Percentiles rank a stretch among this genome's conserved stretches.
Evolutionary conservation across 179 eudicot species (phyloP).

Genomic region (Dionaea muscipula): DNA sequence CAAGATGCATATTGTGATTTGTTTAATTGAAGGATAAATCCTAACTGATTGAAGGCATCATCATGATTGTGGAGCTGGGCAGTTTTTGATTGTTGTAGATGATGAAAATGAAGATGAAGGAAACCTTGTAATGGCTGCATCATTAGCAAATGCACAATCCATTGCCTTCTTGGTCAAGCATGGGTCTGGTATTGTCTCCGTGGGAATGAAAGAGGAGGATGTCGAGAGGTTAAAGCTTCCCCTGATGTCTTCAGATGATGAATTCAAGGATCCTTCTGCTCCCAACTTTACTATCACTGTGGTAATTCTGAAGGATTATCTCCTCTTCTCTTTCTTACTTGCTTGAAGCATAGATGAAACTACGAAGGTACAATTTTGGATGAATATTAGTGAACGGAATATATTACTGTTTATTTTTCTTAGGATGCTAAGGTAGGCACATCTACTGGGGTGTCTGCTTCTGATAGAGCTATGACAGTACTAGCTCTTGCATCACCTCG

Average conservation of each 20-base stretch:
- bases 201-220: conserved; percentile 75
- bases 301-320: conserved; percentile 27
- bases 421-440: conserved; percentile 77
- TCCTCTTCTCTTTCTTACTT: neutral
- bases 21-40: too few relatives aligned
- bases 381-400: neutral
- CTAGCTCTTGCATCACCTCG: conserved; percentile 51
- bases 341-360: neutral
- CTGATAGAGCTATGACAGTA: conserved; percentile 78
- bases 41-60: neutral
- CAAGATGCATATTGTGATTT: too few relatives aligned
- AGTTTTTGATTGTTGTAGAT: conserved; percentile 92
- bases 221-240: conserved; percentile 70
- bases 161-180: conserved; percentile 65
- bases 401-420: neutral
- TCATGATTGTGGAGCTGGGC: conserved; percentile 7
- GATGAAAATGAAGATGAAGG: conserved; percentile 72
- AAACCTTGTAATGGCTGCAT: conserved; percentile 77
- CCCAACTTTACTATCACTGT: conserved; percentile 83
- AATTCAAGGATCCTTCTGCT: conserved; percentile 43
- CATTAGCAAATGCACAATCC: conserved; percentile 31
- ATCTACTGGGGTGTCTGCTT: conserved; percentile 77
- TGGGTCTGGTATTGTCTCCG: conserved; percentile 87
- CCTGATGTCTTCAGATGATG: conserved; percentile 60
- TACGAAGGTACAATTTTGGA: neutral